Evolutionary conservation across 73 alveolate genomes (phyloP).

Genomic region (Diophrys sp.): DNA sequence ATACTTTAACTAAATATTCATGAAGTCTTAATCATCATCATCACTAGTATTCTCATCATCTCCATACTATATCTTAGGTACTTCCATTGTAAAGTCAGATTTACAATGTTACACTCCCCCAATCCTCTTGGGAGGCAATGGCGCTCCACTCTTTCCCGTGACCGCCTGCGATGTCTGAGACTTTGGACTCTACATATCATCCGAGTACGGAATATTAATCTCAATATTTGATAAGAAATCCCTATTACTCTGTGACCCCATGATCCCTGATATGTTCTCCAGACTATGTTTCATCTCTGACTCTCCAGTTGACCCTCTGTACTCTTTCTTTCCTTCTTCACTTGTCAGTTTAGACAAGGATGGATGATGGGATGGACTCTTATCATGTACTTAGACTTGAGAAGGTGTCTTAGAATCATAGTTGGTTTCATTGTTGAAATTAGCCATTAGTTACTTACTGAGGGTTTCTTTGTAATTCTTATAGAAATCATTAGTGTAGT

Average conservation of each 20-base stretch:
- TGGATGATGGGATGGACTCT: too few relatives aligned
- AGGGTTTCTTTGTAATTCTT: background rate
- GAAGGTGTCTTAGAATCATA: background rate
- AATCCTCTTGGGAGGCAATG: background rate
- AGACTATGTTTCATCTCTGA: background rate
- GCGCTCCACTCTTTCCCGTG: background rate
- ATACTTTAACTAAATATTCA: too few relatives aligned
- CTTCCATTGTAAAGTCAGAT: background rate
- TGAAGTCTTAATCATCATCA: background rate
- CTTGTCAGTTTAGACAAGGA: background rate
- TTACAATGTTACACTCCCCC: background rate
- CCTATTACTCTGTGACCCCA: background rate
- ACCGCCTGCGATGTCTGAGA: background rate
- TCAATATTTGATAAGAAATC: background rate
- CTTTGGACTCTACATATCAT: too few relatives aligned
- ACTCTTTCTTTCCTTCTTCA: background rate
- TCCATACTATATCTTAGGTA: background rate
- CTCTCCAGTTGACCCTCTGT: background rate
- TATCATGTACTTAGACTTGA: background rate
- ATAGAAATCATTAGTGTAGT: background rate
- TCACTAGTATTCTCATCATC: background rate
- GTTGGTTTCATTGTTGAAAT: background rate
- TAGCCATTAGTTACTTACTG: background rate
- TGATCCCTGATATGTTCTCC: background rate
- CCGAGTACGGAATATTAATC: background rate